These are phyloP conservation scores for Hygrophila difformis DNA, from an alignment of 257 asterid species.

Conservation along the genomic window DNA sequence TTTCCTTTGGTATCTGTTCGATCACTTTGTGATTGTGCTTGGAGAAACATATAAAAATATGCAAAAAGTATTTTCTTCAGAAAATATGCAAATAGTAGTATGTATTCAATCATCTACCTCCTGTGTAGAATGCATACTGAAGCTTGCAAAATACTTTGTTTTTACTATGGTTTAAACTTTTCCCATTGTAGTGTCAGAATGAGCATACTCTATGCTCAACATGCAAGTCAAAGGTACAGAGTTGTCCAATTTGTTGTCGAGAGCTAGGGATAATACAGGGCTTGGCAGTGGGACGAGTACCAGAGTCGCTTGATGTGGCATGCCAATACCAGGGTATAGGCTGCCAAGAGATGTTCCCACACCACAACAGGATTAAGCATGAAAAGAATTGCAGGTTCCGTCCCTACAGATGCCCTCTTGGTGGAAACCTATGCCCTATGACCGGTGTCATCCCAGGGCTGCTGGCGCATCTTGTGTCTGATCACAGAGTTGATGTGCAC, in stretches of 20 bases:
- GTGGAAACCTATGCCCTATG: conserved; percentile 40
- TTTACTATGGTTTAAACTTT: not conserved
- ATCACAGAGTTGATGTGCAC: conserved; percentile 52
- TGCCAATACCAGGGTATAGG: conserved; percentile 36
- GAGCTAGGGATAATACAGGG: conserved; percentile 53
- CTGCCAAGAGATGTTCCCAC: conserved; percentile 42
- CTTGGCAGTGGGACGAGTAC: conserved; percentile 46
- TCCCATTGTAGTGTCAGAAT: conserved; percentile 43
- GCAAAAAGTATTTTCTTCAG: too few species aligned
- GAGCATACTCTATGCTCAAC: conserved; percentile 51
- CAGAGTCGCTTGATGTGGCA: conserved; percentile 44
- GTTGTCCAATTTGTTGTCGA: conserved; percentile 48
- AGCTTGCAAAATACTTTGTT: not conserved
- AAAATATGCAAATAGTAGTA: too few species aligned
- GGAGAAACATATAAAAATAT: too few species aligned
- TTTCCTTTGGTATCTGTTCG: too few species aligned
- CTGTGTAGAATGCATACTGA: not conserved
- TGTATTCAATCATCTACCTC: not conserved
- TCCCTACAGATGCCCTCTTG: conserved; percentile 45
- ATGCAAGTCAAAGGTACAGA: conserved; percentile 33
- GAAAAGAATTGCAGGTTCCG: conserved; percentile 40
- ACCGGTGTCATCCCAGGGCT: conserved; percentile 38
- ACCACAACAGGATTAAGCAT: conserved; percentile 32
- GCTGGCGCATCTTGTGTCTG: conserved; percentile 42
- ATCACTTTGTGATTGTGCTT: too few species aligned